Conservation (phyloP, 306 rosid species). For the Arachis stenosperma region DNA sequence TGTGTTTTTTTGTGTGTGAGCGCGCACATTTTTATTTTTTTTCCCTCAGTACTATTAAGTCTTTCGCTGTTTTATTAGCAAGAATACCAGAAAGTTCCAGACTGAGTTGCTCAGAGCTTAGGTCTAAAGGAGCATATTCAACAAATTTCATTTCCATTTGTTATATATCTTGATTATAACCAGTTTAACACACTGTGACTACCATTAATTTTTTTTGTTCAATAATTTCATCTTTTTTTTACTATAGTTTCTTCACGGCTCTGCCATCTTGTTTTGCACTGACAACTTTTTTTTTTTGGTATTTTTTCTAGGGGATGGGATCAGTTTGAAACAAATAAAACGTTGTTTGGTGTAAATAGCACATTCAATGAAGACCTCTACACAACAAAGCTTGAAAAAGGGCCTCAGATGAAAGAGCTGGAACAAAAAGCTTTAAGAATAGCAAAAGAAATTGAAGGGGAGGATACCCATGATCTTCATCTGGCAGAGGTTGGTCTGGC, state of each 20-base stretch:
- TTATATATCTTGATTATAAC: too few species aligned
- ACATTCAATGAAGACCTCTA: constrained; percentile 87
- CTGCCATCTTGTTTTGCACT: constrained; percentile 13
- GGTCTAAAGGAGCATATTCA: too few species aligned
- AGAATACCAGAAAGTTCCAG: too few species aligned
- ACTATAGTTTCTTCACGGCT: constrained; percentile 1
- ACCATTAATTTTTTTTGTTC: background rate
- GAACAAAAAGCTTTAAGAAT: constrained; percentile 81
- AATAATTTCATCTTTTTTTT: constrained; percentile 19
- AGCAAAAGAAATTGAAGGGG: constrained; percentile 95
- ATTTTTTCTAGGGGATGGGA: constrained; percentile 73
- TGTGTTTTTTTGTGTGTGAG: too few species aligned
- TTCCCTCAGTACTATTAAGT: too few species aligned
- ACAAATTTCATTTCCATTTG: too few species aligned
- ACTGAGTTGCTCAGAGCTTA: too few species aligned
- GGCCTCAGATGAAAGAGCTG: constrained; percentile 74
- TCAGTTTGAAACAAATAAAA: constrained; percentile 88
- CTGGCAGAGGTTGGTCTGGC: constrained; percentile 79
- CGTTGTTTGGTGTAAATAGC: constrained; percentile 89
- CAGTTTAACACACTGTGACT: constrained; percentile 1
- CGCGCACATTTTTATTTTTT: too few species aligned
- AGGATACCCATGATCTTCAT: constrained; percentile 93
- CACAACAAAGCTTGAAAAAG: constrained; percentile 89
- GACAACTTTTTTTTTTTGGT: background rate
- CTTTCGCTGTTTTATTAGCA: too few species aligned